Conservation (phyloP, 2,329 filamentous ascomycete species). For the Penicillium italicum region DNA sequence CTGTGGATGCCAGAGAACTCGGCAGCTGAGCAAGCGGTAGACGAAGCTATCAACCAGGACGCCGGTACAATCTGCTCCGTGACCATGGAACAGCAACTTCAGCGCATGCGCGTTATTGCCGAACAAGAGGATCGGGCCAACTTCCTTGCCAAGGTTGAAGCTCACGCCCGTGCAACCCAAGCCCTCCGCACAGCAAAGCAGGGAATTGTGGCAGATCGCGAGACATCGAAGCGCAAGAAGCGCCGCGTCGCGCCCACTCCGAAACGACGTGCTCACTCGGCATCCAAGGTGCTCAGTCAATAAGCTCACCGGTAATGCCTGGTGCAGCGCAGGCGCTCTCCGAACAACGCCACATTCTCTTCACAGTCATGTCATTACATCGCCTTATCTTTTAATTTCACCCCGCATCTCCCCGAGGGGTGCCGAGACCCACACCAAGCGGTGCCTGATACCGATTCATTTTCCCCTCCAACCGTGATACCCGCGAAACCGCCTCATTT, state of each 20-base stretch:
- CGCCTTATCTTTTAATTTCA: conserved; percentile 11
- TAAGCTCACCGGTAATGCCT: not conserved
- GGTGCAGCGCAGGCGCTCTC: conserved; percentile 23
- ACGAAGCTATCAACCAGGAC: conserved; percentile 26
- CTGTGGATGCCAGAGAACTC: conserved; percentile 34
- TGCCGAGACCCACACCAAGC: not conserved
- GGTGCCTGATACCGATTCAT: not conserved
- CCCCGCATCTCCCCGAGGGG: conserved; percentile 1
- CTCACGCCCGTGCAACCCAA: conserved; percentile 41
- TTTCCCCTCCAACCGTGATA: conserved; percentile 5
- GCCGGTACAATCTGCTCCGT: conserved; percentile 26
- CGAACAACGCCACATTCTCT: conserved; percentile 4
- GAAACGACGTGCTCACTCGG: conserved; percentile 29
- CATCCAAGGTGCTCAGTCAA: conserved; percentile 16
- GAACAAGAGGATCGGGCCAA: conserved; percentile 39
- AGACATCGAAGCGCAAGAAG: conserved; percentile 30
- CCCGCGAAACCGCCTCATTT: conserved; percentile 4
- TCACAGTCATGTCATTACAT: conserved; percentile 4
- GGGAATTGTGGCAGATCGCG: conserved; percentile 21
- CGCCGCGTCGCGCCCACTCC: conserved; percentile 25
- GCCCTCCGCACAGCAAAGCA: conserved; percentile 37
- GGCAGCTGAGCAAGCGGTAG: conserved; percentile 24
- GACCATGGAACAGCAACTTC: conserved; percentile 41
- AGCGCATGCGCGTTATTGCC: conserved; percentile 34
- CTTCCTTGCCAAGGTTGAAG: conserved; percentile 41